Evolutionary conservation across 2,329 filamentous ascomycete species (phyloP).

Genomic region (Ophiostoma pallidulum): DNA sequence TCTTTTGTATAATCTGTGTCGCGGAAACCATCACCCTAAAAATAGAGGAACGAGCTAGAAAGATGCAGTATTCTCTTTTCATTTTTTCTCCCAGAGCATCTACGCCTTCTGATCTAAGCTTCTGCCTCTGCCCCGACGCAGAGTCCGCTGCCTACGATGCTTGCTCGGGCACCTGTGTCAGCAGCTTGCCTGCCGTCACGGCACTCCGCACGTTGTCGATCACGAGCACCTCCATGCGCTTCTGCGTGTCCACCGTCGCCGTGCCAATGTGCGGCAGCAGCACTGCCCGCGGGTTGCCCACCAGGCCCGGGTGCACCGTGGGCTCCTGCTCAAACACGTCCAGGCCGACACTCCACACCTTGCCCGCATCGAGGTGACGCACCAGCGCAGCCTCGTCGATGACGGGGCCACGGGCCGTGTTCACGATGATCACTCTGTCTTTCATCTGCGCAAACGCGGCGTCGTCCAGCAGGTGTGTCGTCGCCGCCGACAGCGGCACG

Average conservation of each 20-base stretch:
- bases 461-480: constrained; percentile 40
- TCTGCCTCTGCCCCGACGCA: too few relatives aligned
- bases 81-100: too few relatives aligned
- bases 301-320: constrained; percentile 48
- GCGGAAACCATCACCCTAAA: too few relatives aligned
- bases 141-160: too few relatives aligned
- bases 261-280: constrained; percentile 61
- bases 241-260: constrained; percentile 42
- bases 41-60: too few relatives aligned
- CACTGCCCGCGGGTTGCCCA: constrained; percentile 50
- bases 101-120: too few relatives aligned
- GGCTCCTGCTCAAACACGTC: constrained; percentile 53
- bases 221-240: constrained; percentile 5
- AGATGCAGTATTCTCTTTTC: too few relatives aligned
- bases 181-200: not conserved
- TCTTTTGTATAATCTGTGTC: too few relatives aligned
- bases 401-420: constrained; percentile 47
- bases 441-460: constrained; percentile 44
- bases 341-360: constrained; percentile 43
- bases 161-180: not conserved
- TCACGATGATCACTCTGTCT: constrained; percentile 45
- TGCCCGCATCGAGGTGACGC: constrained; percentile 41
- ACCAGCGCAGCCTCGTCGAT: constrained; percentile 48
- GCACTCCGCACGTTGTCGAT: constrained; percentile 8
- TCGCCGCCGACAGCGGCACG: constrained; percentile 32